Percentiles rank a stretch among this genome's conserved stretches.
Evolutionary conservation across 2,329 filamentous ascomycete species (phyloP).

Genomic region (Botrytis deweyae): DNA sequence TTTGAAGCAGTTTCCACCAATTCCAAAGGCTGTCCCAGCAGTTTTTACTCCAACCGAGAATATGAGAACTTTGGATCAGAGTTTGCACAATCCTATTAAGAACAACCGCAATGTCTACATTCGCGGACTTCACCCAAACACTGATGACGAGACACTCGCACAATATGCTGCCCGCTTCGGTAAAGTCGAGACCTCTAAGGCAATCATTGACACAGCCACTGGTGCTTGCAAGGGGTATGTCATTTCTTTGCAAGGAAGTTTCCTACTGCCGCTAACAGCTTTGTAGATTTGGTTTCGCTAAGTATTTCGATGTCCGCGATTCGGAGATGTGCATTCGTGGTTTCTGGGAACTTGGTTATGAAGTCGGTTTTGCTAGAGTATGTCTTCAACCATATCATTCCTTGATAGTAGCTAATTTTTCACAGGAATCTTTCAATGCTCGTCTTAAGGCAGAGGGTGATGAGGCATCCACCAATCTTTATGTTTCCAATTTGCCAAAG

Average conservation of each 20-base stretch:
- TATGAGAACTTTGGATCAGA: constrained; percentile 88
- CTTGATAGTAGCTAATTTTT: constrained; percentile 31
- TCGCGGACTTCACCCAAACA: constrained; percentile 90
- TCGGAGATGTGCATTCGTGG: constrained; percentile 96
- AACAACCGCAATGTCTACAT: constrained; percentile 99
- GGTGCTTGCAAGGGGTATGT: constrained; percentile 90
- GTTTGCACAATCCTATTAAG: constrained; percentile 84
- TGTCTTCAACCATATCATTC: constrained; percentile 36
- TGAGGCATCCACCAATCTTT: constrained; percentile 86
- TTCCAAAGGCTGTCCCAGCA: constrained; percentile 87
- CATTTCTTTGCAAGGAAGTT: constrained; percentile 35
- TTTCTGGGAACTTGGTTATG: constrained; percentile 91
- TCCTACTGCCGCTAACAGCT: constrained; percentile 12
- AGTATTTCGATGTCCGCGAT: constrained; percentile 82
- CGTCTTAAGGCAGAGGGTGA: constrained; percentile 96
- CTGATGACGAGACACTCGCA: constrained; percentile 84
- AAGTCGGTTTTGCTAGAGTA: constrained; percentile 94
- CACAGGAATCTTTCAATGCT: constrained; percentile 93
- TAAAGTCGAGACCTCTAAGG: constrained; percentile 93
- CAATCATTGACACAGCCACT: constrained; percentile 92
- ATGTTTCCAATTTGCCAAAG: constrained; percentile 95
- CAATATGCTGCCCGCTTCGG: constrained; percentile 86
- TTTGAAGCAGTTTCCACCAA: constrained; percentile 72
- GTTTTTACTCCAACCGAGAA: constrained; percentile 82
- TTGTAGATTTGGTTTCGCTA: constrained; percentile 90